Conservation (phyloP, 768 basidiomycete genomes). For the Amanita jacksonii region DNA sequence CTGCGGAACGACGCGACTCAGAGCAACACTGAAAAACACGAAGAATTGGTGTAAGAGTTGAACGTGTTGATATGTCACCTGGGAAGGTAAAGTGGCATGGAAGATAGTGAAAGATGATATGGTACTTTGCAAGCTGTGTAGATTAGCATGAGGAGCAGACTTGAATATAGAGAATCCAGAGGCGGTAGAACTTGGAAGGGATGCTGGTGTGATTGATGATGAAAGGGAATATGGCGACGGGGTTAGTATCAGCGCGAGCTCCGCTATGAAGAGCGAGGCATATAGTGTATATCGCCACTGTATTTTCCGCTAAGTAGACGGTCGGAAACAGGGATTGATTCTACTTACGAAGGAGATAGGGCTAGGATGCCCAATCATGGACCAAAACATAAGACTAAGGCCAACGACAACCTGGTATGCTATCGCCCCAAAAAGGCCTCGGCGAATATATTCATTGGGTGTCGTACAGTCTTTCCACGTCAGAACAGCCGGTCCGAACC, state of each 20-base stretch:
- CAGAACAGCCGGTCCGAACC: slow-evolving; percentile 71
- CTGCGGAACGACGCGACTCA: slow-evolving; percentile 61
- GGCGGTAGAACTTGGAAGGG: slow-evolving; percentile 14
- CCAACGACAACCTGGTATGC: slow-evolving; percentile 61
- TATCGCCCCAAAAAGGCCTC: slow-evolving; percentile 51
- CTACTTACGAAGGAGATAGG: slow-evolving; percentile 56
- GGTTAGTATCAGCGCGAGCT: slow-evolving; percentile 56
- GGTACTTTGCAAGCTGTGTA: slow-evolving; percentile 18
- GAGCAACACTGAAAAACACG: slow-evolving; percentile 62
- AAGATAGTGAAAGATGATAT: slow-evolving; percentile 12
- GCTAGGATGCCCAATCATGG: slow-evolving; percentile 49
- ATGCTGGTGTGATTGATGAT: slow-evolving; percentile 27
- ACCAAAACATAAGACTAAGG: slow-evolving; percentile 49
- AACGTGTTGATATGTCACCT: slow-evolving; percentile 70
- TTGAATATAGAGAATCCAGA: slow-evolving; percentile 10
- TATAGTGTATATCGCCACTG: slow-evolving; percentile 82
- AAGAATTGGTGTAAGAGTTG: slow-evolving; percentile 71
- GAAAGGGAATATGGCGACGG: slow-evolving; percentile 33
- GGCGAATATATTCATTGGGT: slow-evolving; percentile 55
- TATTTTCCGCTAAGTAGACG: background rate
- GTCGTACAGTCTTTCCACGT: slow-evolving; percentile 59
- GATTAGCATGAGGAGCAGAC: slow-evolving; percentile 10
- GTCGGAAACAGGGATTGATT: background rate
- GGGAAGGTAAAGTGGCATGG: slow-evolving; percentile 44
- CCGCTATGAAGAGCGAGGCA: slow-evolving; percentile 46